Percentiles rank a stretch among this genome's conserved stretches.
phyloP scores from a whole-genome alignment of 441 rosid species.

The Gossypium davidsonii region DNA sequence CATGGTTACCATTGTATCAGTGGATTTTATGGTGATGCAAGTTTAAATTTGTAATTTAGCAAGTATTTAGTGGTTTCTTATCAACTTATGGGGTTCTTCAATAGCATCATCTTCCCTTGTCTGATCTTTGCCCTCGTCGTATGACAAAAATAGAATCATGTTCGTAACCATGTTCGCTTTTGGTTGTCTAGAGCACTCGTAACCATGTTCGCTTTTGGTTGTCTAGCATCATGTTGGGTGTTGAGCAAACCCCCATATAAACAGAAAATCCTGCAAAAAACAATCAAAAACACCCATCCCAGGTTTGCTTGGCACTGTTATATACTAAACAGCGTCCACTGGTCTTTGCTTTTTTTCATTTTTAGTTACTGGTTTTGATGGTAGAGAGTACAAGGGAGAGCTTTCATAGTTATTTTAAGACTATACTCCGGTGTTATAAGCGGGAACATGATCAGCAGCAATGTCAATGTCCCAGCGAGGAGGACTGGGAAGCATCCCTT shows the following conservation, averaged over 20 bases:
- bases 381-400: background rate
- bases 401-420: background rate
- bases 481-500: constrained; percentile 94
- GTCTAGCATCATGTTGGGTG: no score
- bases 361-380: background rate
- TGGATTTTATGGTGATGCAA: no score
- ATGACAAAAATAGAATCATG: no score
- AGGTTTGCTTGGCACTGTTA: background rate
- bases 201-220: no score
- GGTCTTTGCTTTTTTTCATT: background rate
- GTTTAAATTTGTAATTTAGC: no score
- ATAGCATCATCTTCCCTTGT: no score
- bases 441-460: constrained; percentile 18
- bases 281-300: constrained; percentile 12
- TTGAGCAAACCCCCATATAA: constrained; percentile 1
- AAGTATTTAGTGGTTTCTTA: no score
- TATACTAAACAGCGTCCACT: background rate
- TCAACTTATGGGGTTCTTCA: no score
- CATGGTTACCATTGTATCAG: no score
- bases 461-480: constrained; percentile 47
- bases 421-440: constrained; percentile 18
- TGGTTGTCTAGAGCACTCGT: no score
- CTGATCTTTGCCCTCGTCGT: no score
- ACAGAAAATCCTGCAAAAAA: constrained; percentile 17
- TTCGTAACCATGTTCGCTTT: no score